These are phyloP conservation scores for Guadua angustifolia DNA, from an alignment of 176 grass and related monocot genomes.

Conservation along the genomic window DNA sequence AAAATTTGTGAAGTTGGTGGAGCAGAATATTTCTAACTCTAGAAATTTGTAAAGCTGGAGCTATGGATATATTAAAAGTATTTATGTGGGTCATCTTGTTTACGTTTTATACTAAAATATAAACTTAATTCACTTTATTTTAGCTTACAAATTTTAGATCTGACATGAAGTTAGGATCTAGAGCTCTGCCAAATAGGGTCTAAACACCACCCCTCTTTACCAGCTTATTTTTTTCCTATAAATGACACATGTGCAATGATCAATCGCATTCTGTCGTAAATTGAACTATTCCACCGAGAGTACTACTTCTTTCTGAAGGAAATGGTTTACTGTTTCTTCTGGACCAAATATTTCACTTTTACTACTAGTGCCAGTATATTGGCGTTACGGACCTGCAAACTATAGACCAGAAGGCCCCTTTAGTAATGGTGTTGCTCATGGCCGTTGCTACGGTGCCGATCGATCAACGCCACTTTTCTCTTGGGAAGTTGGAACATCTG, in stretches of 20 bases:
- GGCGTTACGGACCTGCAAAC: too few species aligned
- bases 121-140: too few species aligned
- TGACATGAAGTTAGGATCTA: too few species aligned
- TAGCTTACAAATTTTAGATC: too few species aligned
- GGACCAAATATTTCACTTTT: not conserved
- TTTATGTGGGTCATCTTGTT: too few species aligned
- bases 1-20: too few species aligned
- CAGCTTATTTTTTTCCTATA: not conserved
- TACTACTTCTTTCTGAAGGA: not conserved
- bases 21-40: too few species aligned
- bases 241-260: not conserved
- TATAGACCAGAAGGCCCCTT: not conserved
- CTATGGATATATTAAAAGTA: too few species aligned
- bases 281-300: not conserved
- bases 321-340: not conserved
- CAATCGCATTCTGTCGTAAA: not conserved
- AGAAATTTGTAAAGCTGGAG: too few species aligned
- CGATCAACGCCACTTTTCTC: not conserved
- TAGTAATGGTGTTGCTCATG: not conserved
- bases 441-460: not conserved
- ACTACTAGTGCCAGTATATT: too few species aligned
- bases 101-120: too few species aligned
- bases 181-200: too few species aligned
- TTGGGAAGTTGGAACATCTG: not conserved
- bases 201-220: not conserved